Evolutionary conservation across 2,329 filamentous ascomycete genomes (phyloP).

Genomic region (Trichoderma koningiopsis): DNA sequence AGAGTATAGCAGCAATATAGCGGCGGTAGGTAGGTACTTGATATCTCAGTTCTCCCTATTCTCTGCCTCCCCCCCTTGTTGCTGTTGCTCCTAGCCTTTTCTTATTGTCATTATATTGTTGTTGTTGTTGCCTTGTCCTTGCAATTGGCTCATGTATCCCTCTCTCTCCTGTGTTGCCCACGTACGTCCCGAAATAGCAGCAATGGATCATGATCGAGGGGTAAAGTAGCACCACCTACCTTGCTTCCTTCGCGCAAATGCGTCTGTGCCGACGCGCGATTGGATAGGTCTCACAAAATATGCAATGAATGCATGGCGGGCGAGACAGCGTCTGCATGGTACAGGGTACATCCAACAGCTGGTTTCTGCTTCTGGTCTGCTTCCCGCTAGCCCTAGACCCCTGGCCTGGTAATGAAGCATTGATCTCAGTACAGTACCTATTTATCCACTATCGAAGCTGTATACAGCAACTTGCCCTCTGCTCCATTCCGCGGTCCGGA

Average conservation of each 20-base stretch:
- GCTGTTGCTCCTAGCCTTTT: neutral
- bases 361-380: neutral
- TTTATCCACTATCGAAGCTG: constrained; percentile 16
- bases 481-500: neutral
- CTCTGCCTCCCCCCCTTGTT: neutral
- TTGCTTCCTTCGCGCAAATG: neutral
- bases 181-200: constrained; percentile 6
- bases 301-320: constrained; percentile 13
- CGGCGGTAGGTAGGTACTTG: neutral
- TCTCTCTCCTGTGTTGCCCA: neutral
- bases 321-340: constrained; percentile 4
- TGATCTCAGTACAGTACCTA: no score
- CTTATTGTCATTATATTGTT: neutral
- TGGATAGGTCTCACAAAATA: constrained; percentile 18
- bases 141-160: neutral
- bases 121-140: constrained; percentile 7
- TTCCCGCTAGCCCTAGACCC: neutral
- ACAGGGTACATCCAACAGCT: neutral
- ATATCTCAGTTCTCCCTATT: neutral
- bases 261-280: neutral
- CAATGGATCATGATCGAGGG: constrained; percentile 6
- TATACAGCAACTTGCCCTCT: neutral
- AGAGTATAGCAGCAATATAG: neutral
- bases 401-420: neutral
- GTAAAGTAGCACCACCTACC: neutral